These are phyloP conservation scores for Candida insectalens DNA, from an alignment of 805 yeast genomes.

Conservation along the genomic window DNA sequence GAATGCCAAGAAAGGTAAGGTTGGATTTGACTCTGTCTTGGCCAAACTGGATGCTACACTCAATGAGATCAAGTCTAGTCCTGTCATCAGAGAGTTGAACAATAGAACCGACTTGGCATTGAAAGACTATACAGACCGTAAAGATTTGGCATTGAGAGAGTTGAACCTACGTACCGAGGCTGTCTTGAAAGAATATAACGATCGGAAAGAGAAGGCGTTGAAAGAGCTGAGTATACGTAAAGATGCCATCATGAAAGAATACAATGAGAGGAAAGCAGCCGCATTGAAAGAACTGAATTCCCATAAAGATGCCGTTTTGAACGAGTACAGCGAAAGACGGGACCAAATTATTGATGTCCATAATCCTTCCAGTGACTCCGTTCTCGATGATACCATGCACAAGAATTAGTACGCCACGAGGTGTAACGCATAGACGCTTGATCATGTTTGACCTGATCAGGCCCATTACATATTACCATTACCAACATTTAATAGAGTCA, in stretches of 20 bases:
- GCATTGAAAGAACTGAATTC: conserved; percentile 9
- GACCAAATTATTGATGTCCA: too few species aligned
- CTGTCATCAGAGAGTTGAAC: conserved; percentile 16
- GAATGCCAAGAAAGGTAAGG: conserved; percentile 74
- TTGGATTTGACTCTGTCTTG: conserved; percentile 79
- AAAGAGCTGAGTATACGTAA: conserved; percentile 18
- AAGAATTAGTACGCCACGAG: too few species aligned
- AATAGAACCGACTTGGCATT: conserved; percentile 16
- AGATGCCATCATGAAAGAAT: conserved; percentile 15
- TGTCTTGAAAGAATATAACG: conserved; percentile 15
- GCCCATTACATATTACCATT: too few species aligned
- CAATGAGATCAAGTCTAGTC: conserved; percentile 14
- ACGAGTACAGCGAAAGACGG: too few species aligned
- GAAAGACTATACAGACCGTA: conserved; percentile 14
- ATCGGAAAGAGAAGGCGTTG: conserved; percentile 10
- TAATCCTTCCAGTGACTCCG: too few species aligned
- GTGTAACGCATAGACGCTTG: too few species aligned
- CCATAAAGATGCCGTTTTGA: conserved; percentile 9
- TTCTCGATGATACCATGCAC: too few species aligned
- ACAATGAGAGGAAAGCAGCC: conserved; percentile 11
- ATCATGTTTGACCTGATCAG: too few species aligned
- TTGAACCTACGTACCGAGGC: conserved; percentile 9
- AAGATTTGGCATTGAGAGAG: conserved; percentile 7
- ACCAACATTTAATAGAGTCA: too few species aligned
- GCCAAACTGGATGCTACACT: conserved; percentile 33